These are phyloP conservation scores for Microcyclospora tardicrescens DNA, from an alignment of 2,329 filamentous ascomycete genomes.

Conservation along the genomic window DNA sequence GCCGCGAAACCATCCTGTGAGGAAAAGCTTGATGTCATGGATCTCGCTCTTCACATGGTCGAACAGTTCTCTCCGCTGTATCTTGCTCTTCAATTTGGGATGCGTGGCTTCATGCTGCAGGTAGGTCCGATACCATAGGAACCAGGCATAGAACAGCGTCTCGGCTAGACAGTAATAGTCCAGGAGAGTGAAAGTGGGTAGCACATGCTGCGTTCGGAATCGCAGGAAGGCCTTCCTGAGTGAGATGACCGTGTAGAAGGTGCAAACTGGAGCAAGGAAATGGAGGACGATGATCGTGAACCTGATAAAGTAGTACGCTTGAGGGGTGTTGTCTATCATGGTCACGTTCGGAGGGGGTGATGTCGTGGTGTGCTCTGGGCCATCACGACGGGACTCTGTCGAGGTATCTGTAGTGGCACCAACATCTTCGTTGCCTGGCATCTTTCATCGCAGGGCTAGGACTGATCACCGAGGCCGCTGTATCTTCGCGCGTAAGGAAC, in stretches of 20 bases:
- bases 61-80: constrained; percentile 44
- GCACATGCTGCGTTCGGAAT: constrained; percentile 1
- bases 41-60: constrained; percentile 43
- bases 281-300: constrained; percentile 5
- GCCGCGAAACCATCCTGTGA: constrained; percentile 54
- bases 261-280: constrained; percentile 7
- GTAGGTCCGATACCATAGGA: constrained; percentile 37
- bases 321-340: too few species aligned
- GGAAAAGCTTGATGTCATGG: constrained; percentile 42
- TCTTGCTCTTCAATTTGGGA: constrained; percentile 32
- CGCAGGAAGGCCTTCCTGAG: neutral
- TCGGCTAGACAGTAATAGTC: constrained; percentile 39
- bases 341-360: too few species aligned
- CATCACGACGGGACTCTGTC: too few species aligned
- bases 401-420: too few species aligned
- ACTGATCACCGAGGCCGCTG: too few species aligned
- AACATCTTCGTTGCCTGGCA: too few species aligned
- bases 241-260: constrained; percentile 2
- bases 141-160: constrained; percentile 41
- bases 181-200: neutral
- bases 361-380: too few species aligned
- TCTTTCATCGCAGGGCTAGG: too few species aligned
- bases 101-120: constrained; percentile 41
- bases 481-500: too few species aligned
- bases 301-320: too few species aligned